Conservation (phyloP, 176 grass and related monocot genomes). For the Coix lacrymajobi region DNA sequence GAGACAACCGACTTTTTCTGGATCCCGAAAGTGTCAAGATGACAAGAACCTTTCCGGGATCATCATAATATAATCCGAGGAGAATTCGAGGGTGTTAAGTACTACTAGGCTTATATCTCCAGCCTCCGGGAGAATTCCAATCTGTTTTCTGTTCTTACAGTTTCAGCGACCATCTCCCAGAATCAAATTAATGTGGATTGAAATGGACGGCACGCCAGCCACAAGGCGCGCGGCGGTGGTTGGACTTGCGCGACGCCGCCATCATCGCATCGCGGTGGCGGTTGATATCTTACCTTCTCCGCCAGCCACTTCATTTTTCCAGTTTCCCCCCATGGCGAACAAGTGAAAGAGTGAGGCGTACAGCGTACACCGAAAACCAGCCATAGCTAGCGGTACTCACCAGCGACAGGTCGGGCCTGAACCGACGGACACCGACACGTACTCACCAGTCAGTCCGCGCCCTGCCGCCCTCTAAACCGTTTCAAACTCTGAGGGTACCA, state of each 20-base stretch:
- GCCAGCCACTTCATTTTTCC: no score
- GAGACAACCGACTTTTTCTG: neutral
- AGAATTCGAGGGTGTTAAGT: no score
- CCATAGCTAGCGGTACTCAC: no score
- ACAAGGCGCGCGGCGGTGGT: neutral
- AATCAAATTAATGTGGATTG: neutral
- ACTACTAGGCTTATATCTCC: no score
- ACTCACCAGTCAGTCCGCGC: neutral
- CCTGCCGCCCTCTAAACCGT: neutral
- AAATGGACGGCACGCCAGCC: slow-evolving; percentile 31
- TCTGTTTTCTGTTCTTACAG: slow-evolving; percentile 12
- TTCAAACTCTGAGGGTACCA: neutral
- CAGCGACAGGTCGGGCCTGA: neutral
- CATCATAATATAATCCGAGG: neutral
- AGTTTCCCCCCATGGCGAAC: neutral
- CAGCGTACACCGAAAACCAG: neutral
- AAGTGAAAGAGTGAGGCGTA: neutral
- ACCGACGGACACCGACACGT: neutral
- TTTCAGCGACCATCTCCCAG: neutral
- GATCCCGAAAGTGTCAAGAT: neutral
- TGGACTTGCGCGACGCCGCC: neutral
- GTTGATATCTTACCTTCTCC: slow-evolving; percentile 26
- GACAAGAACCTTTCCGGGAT: neutral
- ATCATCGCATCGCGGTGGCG: neutral
- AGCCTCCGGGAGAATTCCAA: neutral